These are phyloP conservation scores for Silene coronaria DNA, from an alignment of 179 eudicot species.

Conservation along the genomic window DNA sequence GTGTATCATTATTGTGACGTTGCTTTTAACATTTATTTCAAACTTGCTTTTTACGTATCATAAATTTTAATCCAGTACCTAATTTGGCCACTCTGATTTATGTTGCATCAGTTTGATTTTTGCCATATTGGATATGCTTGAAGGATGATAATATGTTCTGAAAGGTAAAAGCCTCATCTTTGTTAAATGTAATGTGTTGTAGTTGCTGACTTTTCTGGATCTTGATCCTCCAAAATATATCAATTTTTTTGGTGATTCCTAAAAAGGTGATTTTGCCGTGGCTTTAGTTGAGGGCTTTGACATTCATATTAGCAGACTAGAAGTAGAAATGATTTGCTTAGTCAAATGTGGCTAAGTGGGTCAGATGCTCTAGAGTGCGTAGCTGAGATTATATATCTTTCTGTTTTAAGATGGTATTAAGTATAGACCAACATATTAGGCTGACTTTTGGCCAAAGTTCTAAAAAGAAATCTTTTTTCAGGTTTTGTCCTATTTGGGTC, in stretches of 20 bases:
- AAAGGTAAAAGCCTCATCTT: slow-evolving; percentile 2
- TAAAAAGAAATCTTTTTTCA: background rate
- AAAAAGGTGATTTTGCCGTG: background rate
- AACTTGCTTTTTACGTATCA: background rate
- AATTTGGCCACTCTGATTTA: background rate
- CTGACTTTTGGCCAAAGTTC: slow-evolving; percentile 19
- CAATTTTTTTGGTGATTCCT: background rate
- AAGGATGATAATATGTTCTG: slow-evolving; percentile 1
- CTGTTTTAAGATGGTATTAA: slow-evolving; percentile 1
- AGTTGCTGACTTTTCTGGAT: background rate
- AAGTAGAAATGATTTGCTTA: background rate
- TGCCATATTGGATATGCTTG: background rate
- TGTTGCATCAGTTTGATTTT: slow-evolving; percentile 11
- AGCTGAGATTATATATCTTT: slow-evolving; percentile 16
- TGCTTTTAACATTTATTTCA: background rate
- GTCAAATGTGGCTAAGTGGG: background rate
- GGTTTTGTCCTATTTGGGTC: slow-evolving; percentile 16
- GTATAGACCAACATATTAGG: slow-evolving; percentile 13
- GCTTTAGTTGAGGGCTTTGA: background rate
- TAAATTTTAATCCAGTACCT: background rate
- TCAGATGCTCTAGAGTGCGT: slow-evolving; percentile 12
- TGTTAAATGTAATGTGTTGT: background rate
- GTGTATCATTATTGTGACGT: background rate
- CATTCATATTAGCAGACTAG: background rate
- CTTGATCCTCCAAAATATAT: background rate